A percentile compares a stretch with the other conserved stretches of the same genome.
Conservation (phyloP, 1,284 basidiomycete genomes). For the Tranzscheliella williamsii region DNA sequence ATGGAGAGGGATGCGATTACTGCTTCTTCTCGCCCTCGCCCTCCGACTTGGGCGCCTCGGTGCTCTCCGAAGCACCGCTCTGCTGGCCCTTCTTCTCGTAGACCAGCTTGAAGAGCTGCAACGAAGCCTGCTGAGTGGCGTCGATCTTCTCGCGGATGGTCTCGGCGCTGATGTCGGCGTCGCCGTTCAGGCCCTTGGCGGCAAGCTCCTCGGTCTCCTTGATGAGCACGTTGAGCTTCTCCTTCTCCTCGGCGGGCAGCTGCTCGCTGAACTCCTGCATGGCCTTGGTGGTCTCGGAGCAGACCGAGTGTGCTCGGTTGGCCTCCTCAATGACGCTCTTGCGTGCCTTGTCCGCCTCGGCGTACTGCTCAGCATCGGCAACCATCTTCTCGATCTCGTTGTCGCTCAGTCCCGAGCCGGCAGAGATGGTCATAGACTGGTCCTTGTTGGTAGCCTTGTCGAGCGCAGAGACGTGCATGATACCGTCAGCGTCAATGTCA, state of each 20-base stretch:
- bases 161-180: slow-evolving; percentile 79
- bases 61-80: slow-evolving; percentile 58
- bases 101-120: slow-evolving; percentile 97
- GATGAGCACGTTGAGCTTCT: slow-evolving; percentile 74
- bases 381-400: slow-evolving; percentile 98
- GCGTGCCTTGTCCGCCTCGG: slow-evolving; percentile 73
- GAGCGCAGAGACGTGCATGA: slow-evolving; percentile 94
- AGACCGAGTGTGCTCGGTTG: slow-evolving; percentile 94
- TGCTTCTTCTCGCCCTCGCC: slow-evolving; percentile 58
- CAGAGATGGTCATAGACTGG: slow-evolving; percentile 95
- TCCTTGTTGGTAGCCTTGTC: slow-evolving; percentile 97
- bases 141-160: slow-evolving; percentile 88
- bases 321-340: slow-evolving; percentile 89
- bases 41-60: slow-evolving; percentile 15
- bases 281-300: slow-evolving; percentile 92
- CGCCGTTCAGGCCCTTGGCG: slow-evolving; percentile 84
- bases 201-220: slow-evolving; percentile 88
- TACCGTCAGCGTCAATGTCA: slow-evolving; percentile 97
- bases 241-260: slow-evolving; percentile 86
- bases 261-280: slow-evolving; percentile 98
- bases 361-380: slow-evolving; percentile 87
- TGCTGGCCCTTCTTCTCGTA: slow-evolving; percentile 88
- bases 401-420: slow-evolving; percentile 92
- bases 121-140: slow-evolving; percentile 93
- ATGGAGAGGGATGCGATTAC: slow-evolving; percentile 13